Percentiles rank a stretch among this genome's conserved stretches.
These are phyloP conservation scores for Globisporangium heterothallicum DNA, from an alignment of 352 stramenopile genomes.

Conservation along the genomic window DNA sequence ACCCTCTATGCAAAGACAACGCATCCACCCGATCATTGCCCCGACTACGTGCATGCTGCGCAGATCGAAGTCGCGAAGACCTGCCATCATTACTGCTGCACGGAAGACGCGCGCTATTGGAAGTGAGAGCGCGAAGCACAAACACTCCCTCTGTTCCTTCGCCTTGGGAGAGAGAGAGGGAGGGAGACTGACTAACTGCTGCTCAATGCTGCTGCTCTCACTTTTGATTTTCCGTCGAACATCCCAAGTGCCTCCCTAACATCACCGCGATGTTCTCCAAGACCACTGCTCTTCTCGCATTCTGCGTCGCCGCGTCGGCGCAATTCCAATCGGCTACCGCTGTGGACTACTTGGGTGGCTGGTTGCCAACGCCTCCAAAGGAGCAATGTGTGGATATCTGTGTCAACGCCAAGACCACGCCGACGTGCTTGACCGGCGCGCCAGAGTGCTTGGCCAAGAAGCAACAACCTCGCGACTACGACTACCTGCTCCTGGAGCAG, in stretches of 20 bases:
- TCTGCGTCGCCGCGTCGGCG: slow-evolving; percentile 6
- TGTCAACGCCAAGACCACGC: slow-evolving; percentile 35
- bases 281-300: slow-evolving; percentile 2
- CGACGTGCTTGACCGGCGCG: slow-evolving; percentile 45
- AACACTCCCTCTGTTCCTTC: too few species aligned
- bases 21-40: too few species aligned
- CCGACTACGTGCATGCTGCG: too few species aligned
- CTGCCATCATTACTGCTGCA: too few species aligned
- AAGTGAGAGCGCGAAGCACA: too few species aligned
- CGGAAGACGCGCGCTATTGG: too few species aligned
- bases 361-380: slow-evolving; percentile 35
- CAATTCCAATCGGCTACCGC: slow-evolving; percentile 3
- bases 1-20: too few species aligned
- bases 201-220: background rate
- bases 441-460: slow-evolving; percentile 48
- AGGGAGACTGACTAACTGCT: too few species aligned
- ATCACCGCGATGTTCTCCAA: slow-evolving; percentile 2
- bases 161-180: too few species aligned
- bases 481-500: slow-evolving; percentile 69
- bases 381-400: slow-evolving; percentile 68
- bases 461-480: slow-evolving; percentile 55
- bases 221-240: background rate
- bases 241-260: background rate
- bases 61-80: too few species aligned
- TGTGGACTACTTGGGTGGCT: slow-evolving; percentile 52